Evolutionary conservation across 192 early-diverging fungal genomes (phyloP), one percentile per base, ranked within the genome.

Genomic region (Jimgerdemannia flammicorona): DNA sequence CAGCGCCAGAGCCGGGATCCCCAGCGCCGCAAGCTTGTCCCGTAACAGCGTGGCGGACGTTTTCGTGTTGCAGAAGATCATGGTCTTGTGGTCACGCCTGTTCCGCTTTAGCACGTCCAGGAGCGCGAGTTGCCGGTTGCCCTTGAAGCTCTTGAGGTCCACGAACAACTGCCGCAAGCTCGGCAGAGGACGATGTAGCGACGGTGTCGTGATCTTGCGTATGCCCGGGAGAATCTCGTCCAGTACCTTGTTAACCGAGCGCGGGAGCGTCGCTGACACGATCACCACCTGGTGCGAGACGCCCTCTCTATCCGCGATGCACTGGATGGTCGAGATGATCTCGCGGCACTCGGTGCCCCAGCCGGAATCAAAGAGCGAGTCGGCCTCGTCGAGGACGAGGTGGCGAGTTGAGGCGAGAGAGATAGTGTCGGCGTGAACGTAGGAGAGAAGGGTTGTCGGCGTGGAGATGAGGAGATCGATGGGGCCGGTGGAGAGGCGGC

Each of bases 331-430:
- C 20, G 78, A 66, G 4, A 96, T 83, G 64, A 96, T 85, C 17
- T 77, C 68, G 17, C 77, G 72, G 66, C 91, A 87, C 59, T 94
- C 94, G 3, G 89, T 79, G 41, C 85, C 87, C 79, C 95, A 97
- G 66, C 90, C 90, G 49, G 87, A 80, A 79, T 94, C 95, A 84
- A 98, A 94, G 85, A 99, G 83, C 1, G 95, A 93, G 80, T 99
- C 97, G 0, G 95, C 95, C 85, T 99, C 97, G 80, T 99, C 97
- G 6, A 99, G 88, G 3, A 97, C 90, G 3, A 99, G 70, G 70
- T 92, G 87, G 2, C 80, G 80, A 10, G 92, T 79, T 10, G 89
- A 86, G 4, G 83, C 78, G 0, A 96, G 82, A n/a, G 86, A 84
- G 10, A 98, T n/a, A 4, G 82, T 72, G 14, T 81, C 77, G 39